phyloP scores from a whole-genome alignment of 352 stramenopile genomes.

The Elongisporangium undulatum region DNA sequence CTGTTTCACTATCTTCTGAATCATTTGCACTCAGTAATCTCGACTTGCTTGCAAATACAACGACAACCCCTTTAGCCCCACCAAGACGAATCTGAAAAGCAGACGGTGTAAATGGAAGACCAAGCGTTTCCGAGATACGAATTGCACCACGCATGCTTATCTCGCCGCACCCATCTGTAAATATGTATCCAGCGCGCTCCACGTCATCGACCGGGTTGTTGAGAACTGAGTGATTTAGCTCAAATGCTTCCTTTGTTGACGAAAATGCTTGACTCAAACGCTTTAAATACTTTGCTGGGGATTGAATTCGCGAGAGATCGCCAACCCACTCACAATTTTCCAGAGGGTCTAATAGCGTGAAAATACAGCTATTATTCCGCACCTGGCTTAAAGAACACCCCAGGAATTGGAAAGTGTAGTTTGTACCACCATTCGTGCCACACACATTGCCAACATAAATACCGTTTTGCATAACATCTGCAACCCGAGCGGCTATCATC shows the following conservation, averaged over 20 bases:
- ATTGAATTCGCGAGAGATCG: constrained; percentile 42
- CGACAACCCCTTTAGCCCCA: constrained; percentile 72
- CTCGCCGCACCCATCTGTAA: constrained; percentile 75
- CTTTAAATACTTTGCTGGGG: constrained; percentile 73
- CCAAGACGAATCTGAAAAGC: constrained; percentile 74
- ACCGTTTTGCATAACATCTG: constrained; percentile 29
- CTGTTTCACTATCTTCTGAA: too few species aligned
- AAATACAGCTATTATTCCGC: constrained; percentile 65
- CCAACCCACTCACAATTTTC: constrained; percentile 55
- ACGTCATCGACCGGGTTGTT: constrained; percentile 45
- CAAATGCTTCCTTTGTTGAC: constrained; percentile 49
- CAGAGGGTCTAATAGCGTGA: constrained; percentile 53
- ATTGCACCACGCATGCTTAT: constrained; percentile 33
- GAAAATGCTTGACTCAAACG: constrained; percentile 73
- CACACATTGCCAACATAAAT: constrained; percentile 30
- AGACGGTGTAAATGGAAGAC: constrained; percentile 36
- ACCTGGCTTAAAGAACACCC: constrained; percentile 75
- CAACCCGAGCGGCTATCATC: constrained; percentile 30
- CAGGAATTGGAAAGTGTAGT: constrained; percentile 46
- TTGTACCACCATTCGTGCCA: constrained; percentile 1
- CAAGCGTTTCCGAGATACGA: constrained; percentile 29
- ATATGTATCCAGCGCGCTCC: constrained; percentile 31
- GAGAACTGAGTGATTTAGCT: constrained; percentile 36
- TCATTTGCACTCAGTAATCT: too few species aligned
- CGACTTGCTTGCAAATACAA: constrained; percentile 28